Percentiles rank a stretch among this genome's conserved stretches.
These are phyloP conservation scores for Parachlorella kessleri DNA, from an alignment of 139 green algal species.

Conservation along the genomic window DNA sequence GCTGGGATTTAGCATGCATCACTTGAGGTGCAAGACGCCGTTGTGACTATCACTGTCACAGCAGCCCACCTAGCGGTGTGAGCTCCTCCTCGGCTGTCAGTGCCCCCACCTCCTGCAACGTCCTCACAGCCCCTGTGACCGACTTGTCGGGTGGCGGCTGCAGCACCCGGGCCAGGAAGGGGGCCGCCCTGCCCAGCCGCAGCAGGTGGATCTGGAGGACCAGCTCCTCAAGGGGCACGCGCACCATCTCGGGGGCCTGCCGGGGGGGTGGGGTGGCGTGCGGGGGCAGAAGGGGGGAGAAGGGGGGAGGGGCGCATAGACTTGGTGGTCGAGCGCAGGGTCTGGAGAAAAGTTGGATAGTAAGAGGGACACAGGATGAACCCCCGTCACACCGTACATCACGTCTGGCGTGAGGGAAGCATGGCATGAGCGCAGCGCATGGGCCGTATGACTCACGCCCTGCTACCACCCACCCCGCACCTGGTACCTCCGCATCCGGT, in stretches of 20 bases:
- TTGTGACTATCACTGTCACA: too few species aligned
- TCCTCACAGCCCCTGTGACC: conserved; percentile 61
- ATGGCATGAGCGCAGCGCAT: too few species aligned
- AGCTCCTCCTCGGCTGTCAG: conserved; percentile 61
- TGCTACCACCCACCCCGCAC: too few species aligned
- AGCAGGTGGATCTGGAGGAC: conserved; percentile 91
- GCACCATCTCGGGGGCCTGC: conserved; percentile 86
- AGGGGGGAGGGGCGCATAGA: not conserved
- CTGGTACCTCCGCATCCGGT: conserved; percentile 69
- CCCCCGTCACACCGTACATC: too few species aligned
- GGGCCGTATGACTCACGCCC: too few species aligned
- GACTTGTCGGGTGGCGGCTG: conserved; percentile 71
- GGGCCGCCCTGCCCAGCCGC: conserved; percentile 62
- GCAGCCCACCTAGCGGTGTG: conserved; percentile 71
- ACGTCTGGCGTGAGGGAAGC: too few species aligned
- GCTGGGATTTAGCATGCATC: too few species aligned
- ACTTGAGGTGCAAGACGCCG: too few species aligned
- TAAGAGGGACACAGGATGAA: too few species aligned
- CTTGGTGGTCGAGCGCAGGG: not conserved
- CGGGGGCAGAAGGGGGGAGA: not conserved
- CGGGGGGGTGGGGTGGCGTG: not conserved
- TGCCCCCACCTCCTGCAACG: conserved; percentile 57
- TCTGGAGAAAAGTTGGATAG: too few species aligned
- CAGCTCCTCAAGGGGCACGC: conserved; percentile 93
- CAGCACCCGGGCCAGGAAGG: conserved; percentile 74